Base-by-base conservation (phyloP, 2,329 filamentous ascomycete species). In the Xylaria sp. region DNA sequence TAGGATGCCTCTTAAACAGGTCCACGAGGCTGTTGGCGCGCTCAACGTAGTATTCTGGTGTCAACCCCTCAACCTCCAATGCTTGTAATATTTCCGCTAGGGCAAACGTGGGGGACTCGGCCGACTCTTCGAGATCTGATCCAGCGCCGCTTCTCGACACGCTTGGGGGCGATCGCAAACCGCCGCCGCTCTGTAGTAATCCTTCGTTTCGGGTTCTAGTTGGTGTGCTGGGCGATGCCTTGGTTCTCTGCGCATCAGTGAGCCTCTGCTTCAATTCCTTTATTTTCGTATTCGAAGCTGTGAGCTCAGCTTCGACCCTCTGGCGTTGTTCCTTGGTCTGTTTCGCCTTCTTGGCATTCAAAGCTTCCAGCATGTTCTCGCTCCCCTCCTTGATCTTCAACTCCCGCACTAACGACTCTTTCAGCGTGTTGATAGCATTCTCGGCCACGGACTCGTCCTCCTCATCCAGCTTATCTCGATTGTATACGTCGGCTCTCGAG, bases 341-440 rank as follows among this genome's bases (percentile, higher is more conserved):
- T 75, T 97, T 99, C 42, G 91, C 89, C 72, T 96, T 97, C 74
- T 99, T 99, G 41, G 87, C 84, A 71, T 97, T 91, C 61, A 99
- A 77, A 11, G 94, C 94, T 76, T 99, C 94, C 38, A 99, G 80
- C 84, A 99, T 87, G 71, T 99, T 99, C 78, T 99, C 94, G 53
- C 93, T 97, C 18, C 94, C 94, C 66, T 93, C 90, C 73, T 96
- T 97, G 70, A 99, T 97, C 79, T 97, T 97, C 76, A 92, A 87
- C 76, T 99, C 95, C 67, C 95, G 93, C 63, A 92, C 93, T 60
- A 99, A 88, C 67, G 88, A 85, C 65, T 97, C 92, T 66, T 89
- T 87, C 59, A 97, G 81, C 47, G 84, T 79, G 19, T 86, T 83
- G 65, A 96, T 85, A 39, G 86, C 83, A 72, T 91, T 86, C 70